A percentile compares a stretch with the other conserved stretches of the same genome.
These are phyloP conservation scores for Aspergillus candidus DNA, from an alignment of 2,329 filamentous ascomycete genomes.

Conservation along the genomic window DNA sequence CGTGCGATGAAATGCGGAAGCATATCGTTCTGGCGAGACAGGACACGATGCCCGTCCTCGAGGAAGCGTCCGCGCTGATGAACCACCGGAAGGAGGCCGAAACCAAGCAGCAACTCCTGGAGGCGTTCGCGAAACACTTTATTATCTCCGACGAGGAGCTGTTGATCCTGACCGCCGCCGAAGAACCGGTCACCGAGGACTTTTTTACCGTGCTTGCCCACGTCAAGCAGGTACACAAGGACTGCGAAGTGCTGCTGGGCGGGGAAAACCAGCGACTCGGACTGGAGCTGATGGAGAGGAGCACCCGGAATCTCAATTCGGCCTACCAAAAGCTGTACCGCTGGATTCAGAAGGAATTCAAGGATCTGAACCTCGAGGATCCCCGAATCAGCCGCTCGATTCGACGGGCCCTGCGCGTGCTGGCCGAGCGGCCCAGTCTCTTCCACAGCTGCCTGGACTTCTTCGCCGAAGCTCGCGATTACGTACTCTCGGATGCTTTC, in stretches of 20 bases:
- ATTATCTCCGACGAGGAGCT: constrained; percentile 76
- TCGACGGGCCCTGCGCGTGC: constrained; percentile 71
- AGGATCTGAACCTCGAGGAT: constrained; percentile 84
- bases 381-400: constrained; percentile 85
- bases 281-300: constrained; percentile 85
- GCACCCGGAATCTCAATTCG: constrained; percentile 75
- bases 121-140: constrained; percentile 76
- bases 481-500: constrained; percentile 81
- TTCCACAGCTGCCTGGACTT: constrained; percentile 92
- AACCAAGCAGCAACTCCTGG: constrained; percentile 70
- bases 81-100: constrained; percentile 67
- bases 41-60: constrained; percentile 67
- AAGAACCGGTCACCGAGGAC: constrained; percentile 73
- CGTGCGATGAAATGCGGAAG: constrained; percentile 71
- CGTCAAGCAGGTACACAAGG: constrained; percentile 79
- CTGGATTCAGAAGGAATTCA: constrained; percentile 93
- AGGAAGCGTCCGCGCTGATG: constrained; percentile 70
- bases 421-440: constrained; percentile 81
- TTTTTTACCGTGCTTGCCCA: constrained; percentile 75
- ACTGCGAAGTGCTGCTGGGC: constrained; percentile 83
- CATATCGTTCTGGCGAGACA: constrained; percentile 70
- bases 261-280: constrained; percentile 85
- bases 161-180: constrained; percentile 65
- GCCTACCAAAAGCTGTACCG: constrained; percentile 94
- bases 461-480: constrained; percentile 84